Evolutionary conservation across 176 grass and related monocot genomes (phyloP).

Genomic region (Elymus sibiricus): DNA sequence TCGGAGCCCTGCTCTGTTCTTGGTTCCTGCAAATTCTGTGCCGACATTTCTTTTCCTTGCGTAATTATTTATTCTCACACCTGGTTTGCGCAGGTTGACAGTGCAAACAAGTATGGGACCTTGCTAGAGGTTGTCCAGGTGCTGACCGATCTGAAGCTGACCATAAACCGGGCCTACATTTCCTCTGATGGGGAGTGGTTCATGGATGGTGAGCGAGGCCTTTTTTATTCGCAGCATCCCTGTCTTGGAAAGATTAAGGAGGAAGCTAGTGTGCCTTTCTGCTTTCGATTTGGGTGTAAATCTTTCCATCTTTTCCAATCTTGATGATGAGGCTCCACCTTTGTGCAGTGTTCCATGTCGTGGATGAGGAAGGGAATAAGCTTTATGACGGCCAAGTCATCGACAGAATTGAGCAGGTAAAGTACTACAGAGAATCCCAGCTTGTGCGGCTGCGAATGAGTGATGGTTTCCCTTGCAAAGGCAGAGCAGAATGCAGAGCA

Average conservation of each 20-base stretch:
- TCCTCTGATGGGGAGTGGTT: constrained; percentile 98
- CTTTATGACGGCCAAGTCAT: constrained; percentile 69
- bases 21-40: constrained; percentile 27
- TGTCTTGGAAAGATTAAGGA: constrained; percentile 43
- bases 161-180: constrained; percentile 92
- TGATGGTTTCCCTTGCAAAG: neutral
- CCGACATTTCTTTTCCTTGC: neutral
- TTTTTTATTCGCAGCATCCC: neutral
- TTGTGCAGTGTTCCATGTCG: constrained; percentile 94
- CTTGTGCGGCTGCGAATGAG: neutral
- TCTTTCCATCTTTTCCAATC: constrained; percentile 25
- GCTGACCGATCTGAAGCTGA: constrained; percentile 87
- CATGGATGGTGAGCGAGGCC: constrained; percentile 76
- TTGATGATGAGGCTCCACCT: constrained; percentile 5
- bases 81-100: constrained; percentile 74
- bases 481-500: constrained; percentile 21
- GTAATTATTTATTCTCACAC: neutral
- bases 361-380: constrained; percentile 86
- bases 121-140: constrained; percentile 95
- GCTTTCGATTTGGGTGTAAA: constrained; percentile 22
- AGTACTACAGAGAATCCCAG: neutral
- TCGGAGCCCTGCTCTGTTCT: constrained; percentile 11
- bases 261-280: constrained; percentile 14
- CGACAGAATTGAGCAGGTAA: constrained; percentile 80
- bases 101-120: constrained; percentile 89